Conservation (phyloP, 2,329 filamentous ascomycete species). For the Chaetomium globosum region DNA sequence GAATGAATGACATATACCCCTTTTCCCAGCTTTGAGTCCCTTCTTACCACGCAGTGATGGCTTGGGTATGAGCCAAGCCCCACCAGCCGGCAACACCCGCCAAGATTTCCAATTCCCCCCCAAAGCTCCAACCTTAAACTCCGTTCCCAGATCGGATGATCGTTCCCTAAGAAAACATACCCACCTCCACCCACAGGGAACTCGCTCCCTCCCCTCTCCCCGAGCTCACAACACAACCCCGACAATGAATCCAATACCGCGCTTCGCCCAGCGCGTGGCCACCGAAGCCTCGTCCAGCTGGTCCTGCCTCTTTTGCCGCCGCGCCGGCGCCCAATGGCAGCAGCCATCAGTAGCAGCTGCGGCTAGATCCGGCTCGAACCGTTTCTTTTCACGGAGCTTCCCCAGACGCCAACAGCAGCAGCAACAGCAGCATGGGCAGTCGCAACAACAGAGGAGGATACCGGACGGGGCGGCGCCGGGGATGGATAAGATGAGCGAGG, state of each 20-base stretch:
- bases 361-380: not conserved
- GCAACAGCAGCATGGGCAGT: slow-evolving; percentile 35
- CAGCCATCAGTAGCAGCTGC: not conserved
- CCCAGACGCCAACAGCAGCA: slow-evolving; percentile 37
- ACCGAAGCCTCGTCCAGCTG: slow-evolving; percentile 24
- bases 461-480: slow-evolving; percentile 45
- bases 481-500: slow-evolving; percentile 66
- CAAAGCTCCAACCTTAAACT: not conserved
- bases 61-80: not conserved
- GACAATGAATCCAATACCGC: slow-evolving; percentile 35
- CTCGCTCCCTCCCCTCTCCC: not conserved
- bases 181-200: not conserved
- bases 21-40: not conserved
- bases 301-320: slow-evolving; percentile 31
- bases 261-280: slow-evolving; percentile 28
- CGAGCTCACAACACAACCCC: not conserved
- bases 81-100: slow-evolving; percentile 15
- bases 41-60: slow-evolving; percentile 8
- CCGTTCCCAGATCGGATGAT: slow-evolving; percentile 16
- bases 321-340: slow-evolving; percentile 26
- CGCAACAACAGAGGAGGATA: slow-evolving; percentile 20
- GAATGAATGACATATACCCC: not conserved
- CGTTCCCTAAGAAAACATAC: not conserved
- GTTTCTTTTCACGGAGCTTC: slow-evolving; percentile 30
- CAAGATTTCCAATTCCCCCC: not conserved